A percentile compares a stretch with the other conserved stretches of the same genome.
phyloP scores from a whole-genome alignment of 352 stramenopile genomes.

The Phytophthora meadii region DNA sequence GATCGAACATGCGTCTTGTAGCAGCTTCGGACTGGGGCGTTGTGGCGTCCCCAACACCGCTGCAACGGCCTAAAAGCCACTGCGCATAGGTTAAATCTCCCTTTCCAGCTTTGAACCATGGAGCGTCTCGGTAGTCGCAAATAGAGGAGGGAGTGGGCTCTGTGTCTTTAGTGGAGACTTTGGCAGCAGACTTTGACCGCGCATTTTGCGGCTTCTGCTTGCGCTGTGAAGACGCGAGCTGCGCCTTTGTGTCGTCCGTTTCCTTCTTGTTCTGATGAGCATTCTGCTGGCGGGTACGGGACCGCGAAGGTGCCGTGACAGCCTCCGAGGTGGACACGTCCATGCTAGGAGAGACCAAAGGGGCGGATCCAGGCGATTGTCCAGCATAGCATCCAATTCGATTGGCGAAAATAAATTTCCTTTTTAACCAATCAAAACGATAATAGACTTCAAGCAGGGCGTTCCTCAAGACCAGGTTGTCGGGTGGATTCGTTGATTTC shows the following conservation, averaged over 20 bases:
- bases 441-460: conserved; percentile 9
- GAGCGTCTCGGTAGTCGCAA: conserved; percentile 41
- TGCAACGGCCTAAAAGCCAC: conserved; percentile 67
- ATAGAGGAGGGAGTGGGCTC: neutral
- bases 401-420: conserved; percentile 14
- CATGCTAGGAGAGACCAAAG: conserved; percentile 22
- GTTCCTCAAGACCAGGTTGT: conserved; percentile 5
- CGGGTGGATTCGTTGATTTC: neutral
- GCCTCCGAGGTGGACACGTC: conserved; percentile 22
- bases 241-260: neutral
- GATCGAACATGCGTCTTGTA: conserved; percentile 40
- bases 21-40: conserved; percentile 37
- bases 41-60: conserved; percentile 42
- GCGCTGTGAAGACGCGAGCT: conserved; percentile 10
- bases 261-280: conserved; percentile 9
- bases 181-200: conserved; percentile 8
- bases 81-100: conserved; percentile 59
- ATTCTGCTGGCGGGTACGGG: neutral
- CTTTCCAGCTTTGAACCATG: conserved; percentile 55
- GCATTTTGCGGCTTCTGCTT: conserved; percentile 32
- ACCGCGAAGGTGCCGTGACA: neutral
- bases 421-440: conserved; percentile 21
- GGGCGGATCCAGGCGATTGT: conserved; percentile 12
- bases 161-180: no score
- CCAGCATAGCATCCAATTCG: neutral